Percentiles rank a stretch among this genome's conserved stretches.
These are phyloP conservation scores for Favolaschia claudopus DNA, from an alignment of 768 basidiomycete genomes.

Conservation along the genomic window DNA sequence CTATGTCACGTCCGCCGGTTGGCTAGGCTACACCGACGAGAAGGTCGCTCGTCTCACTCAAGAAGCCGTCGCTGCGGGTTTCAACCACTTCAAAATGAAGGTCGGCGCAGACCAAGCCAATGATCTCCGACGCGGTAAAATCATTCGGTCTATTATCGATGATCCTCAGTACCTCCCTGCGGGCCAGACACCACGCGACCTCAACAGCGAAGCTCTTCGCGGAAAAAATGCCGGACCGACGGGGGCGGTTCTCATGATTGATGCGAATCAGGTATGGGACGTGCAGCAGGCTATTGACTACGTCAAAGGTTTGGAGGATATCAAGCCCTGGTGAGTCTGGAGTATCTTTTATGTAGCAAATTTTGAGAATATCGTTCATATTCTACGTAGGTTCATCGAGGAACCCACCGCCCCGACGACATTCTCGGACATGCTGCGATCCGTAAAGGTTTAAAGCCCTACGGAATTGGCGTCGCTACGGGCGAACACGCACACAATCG, in stretches of 20 bases:
- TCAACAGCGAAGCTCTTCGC: conserved; percentile 64
- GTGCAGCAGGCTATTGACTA: conserved; percentile 93
- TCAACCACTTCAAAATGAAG: conserved; percentile 99
- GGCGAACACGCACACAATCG: conserved; percentile 96
- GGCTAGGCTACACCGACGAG: conserved; percentile 94
- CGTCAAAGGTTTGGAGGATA: conserved; percentile 76
- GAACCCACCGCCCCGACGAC: conserved; percentile 95
- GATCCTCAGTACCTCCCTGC: conserved; percentile 83
- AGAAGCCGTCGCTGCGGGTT: conserved; percentile 85
- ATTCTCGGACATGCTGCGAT: conserved; percentile 86
- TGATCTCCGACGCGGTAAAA: conserved; percentile 85
- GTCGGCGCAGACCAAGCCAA: conserved; percentile 85
- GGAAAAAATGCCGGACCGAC: conserved; percentile 96
- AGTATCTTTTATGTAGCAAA: background rate
- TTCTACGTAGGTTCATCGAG: conserved; percentile 89
- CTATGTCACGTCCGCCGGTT: conserved; percentile 92
- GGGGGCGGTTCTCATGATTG: conserved; percentile 95
- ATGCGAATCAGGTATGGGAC: conserved; percentile 97
- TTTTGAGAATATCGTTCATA: too few species aligned
- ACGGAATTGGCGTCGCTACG: conserved; percentile 90
- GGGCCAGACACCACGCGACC: conserved; percentile 63
- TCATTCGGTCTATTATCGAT: conserved; percentile 96
- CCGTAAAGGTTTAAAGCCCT: conserved; percentile 76
- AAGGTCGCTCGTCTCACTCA: conserved; percentile 87
- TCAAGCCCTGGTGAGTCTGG: conserved; percentile 80